A percentile compares a stretch with the other conserved stretches of the same genome.
phyloP scores from a whole-genome alignment of 176 grass and related monocot species.

The Cenchrus fungigraminus region DNA sequence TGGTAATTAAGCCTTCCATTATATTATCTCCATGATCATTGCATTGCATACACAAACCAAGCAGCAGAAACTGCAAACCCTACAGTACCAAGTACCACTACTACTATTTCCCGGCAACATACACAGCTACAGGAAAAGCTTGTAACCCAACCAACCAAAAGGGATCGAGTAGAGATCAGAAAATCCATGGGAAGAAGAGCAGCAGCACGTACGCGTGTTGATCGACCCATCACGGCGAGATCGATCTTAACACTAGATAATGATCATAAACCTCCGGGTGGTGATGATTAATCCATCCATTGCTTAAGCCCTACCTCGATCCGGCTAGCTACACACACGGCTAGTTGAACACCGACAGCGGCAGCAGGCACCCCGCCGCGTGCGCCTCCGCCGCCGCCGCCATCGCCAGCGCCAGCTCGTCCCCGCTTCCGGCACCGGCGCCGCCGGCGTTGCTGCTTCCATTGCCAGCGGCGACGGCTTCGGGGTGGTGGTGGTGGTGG shows the following conservation, averaged over 20 bases:
- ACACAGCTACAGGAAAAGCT: constrained; percentile 15
- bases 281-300: constrained; percentile 11
- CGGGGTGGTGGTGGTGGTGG: neutral
- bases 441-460: neutral
- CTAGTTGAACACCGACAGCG: constrained; percentile 65
- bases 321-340: neutral
- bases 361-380: constrained; percentile 60
- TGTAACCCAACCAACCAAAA: constrained; percentile 31
- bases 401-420: constrained; percentile 54
- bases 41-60: constrained; percentile 55
- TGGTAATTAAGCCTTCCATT: constrained; percentile 34
- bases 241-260: constrained; percentile 20
- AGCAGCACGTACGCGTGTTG: constrained; percentile 29
- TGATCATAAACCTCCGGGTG: neutral
- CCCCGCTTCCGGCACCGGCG: neutral
- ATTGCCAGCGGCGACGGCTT: neutral
- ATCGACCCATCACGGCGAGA: constrained; percentile 30
- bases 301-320: constrained; percentile 41
- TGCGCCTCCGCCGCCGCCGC: constrained; percentile 59
- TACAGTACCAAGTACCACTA: constrained; percentile 45
- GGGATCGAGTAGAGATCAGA: neutral
- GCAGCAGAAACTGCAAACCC: constrained; percentile 51
- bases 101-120: neutral
- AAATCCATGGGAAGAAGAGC: constrained; percentile 29
- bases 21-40: constrained; percentile 42